phyloP scores from a whole-genome alignment of 768 basidiomycete species.

The Lactifluus piperatus region DNA sequence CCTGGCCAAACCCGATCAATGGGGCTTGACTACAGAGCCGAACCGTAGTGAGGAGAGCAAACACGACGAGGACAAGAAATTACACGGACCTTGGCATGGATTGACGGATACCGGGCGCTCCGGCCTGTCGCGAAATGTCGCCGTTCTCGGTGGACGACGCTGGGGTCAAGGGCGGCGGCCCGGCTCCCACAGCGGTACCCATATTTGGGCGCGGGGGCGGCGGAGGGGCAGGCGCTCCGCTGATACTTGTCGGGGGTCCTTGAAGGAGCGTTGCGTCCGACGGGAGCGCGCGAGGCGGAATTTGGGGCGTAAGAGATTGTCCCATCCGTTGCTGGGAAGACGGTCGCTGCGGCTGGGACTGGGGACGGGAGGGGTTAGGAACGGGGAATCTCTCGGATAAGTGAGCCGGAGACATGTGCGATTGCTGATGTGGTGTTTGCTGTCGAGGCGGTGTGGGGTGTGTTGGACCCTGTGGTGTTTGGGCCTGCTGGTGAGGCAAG shows the following conservation, averaged over 20 bases:
- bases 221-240: constrained; percentile 2
- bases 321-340: constrained; percentile 39
- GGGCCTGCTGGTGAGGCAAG: constrained; percentile 3
- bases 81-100: constrained; percentile 8
- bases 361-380: constrained; percentile 25
- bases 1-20: constrained; percentile 48
- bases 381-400: constrained; percentile 4
- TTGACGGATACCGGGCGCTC: constrained; percentile 4
- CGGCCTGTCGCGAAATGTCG: constrained; percentile 9
- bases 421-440: constrained; percentile 17
- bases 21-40: background rate
- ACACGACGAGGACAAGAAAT: background rate
- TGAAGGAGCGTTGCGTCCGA: constrained; percentile 22
- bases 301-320: constrained; percentile 40
- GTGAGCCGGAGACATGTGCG: constrained; percentile 17
- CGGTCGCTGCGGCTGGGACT: constrained; percentile 20
- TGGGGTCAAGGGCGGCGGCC: constrained; percentile 8
- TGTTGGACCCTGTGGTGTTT: constrained; percentile 6
- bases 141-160: constrained; percentile 12
- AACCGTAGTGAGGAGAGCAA: background rate
- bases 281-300: constrained; percentile 30
- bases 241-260: constrained; percentile 19
- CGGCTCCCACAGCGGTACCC: background rate
- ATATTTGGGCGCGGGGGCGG: constrained; percentile 7
- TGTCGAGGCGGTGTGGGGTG: constrained; percentile 13